phyloP scores from a whole-genome alignment of 2,329 filamentous ascomycete species.

The Ceratocystiopsis sp. region DNA sequence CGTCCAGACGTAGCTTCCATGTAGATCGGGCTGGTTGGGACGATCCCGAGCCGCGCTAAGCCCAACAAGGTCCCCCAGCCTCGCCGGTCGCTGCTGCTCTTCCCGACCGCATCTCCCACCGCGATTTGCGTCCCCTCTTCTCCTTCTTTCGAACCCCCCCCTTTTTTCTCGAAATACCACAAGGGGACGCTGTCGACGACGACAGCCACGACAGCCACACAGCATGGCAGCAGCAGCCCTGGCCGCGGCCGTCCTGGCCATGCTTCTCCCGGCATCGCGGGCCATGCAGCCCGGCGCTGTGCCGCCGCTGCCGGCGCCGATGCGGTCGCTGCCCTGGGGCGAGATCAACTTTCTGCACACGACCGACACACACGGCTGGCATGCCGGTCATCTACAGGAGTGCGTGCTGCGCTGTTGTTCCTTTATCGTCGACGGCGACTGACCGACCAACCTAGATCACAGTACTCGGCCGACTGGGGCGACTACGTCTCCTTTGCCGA shows the following conservation, averaged over 20 bases:
- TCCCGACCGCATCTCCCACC: too few species aligned
- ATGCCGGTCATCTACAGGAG: slow-evolving; percentile 85
- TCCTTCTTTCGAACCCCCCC: too few species aligned
- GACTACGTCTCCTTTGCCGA: slow-evolving; percentile 89
- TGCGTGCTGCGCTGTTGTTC: slow-evolving; percentile 21
- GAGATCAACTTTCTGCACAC: slow-evolving; percentile 95
- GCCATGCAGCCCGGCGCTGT: slow-evolving; percentile 65
- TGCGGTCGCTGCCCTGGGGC: slow-evolving; percentile 78
- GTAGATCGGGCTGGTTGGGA: neutral
- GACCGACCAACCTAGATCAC: slow-evolving; percentile 38
- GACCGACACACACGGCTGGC: slow-evolving; percentile 92
- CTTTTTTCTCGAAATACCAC: too few species aligned
- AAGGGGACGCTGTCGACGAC: neutral
- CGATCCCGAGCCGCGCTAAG: too few species aligned
- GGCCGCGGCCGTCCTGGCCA: slow-evolving; percentile 2
- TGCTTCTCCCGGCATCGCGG: slow-evolving; percentile 15
- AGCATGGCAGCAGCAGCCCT: slow-evolving; percentile 1
- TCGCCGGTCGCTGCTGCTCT: too few species aligned
- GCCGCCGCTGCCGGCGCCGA: slow-evolving; percentile 59
- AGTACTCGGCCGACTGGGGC: slow-evolving; percentile 93
- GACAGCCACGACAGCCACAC: neutral
- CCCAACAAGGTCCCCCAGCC: too few species aligned
- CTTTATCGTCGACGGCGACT: neutral
- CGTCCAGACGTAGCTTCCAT: neutral
- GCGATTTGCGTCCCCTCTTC: too few species aligned